A percentile compares a stretch with the other conserved stretches of the same genome.
Conservation (phyloP, 768 basidiomycete genomes). For the Tylopilus cervinicoccineus region DNA sequence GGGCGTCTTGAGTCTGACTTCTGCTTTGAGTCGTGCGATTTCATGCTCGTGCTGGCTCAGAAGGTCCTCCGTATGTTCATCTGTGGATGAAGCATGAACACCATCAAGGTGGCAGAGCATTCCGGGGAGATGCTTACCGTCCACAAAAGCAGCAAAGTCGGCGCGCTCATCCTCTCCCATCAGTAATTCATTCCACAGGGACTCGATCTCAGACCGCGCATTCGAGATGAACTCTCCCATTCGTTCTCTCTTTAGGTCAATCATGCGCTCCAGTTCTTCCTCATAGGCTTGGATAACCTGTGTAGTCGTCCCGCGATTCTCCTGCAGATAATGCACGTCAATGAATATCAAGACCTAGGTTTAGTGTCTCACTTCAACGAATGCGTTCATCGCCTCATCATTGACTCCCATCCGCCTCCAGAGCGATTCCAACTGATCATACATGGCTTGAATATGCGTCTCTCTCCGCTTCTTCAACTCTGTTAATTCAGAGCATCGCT, state of each 20-base stretch:
- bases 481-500: constrained; percentile 55
- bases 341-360: not conserved
- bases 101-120: not conserved
- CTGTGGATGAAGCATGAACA: constrained; percentile 33
- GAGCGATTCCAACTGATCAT: constrained; percentile 86
- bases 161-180: constrained; percentile 76
- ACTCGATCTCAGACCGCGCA: constrained; percentile 75
- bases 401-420: constrained; percentile 85
- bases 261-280: constrained; percentile 85
- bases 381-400: constrained; percentile 83
- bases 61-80: constrained; percentile 87
- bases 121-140: constrained; percentile 50
- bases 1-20: constrained; percentile 72
- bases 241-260: constrained; percentile 81
- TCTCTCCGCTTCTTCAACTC: constrained; percentile 75
- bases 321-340: constrained; percentile 16
- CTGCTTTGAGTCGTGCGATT: constrained; percentile 75
- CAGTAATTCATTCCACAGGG: constrained; percentile 85
- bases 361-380: constrained; percentile 60
- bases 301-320: constrained; percentile 74
- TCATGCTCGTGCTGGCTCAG: constrained; percentile 82
- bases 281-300: constrained; percentile 80
- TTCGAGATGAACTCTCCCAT: constrained; percentile 82
- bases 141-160: constrained; percentile 77
- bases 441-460: constrained; percentile 85